Conservation (phyloP, 345 rosid species). For the Lepidium africanum region DNA sequence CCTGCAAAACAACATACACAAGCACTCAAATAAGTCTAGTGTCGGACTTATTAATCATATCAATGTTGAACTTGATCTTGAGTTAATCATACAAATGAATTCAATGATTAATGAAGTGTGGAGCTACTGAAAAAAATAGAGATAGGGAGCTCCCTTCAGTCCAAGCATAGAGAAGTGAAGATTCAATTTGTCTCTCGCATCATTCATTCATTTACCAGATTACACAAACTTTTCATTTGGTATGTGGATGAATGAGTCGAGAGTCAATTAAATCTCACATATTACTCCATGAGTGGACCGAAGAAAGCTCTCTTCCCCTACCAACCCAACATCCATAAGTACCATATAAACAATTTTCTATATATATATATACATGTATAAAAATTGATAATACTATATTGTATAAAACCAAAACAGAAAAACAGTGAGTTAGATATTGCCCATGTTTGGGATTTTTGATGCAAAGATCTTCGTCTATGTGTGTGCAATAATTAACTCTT, state of each 20-base stretch:
- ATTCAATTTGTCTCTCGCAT: constrained; percentile 29
- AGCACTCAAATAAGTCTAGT: constrained; percentile 4
- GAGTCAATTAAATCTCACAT: constrained; percentile 32
- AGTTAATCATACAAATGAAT: not conserved
- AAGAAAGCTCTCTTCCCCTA: constrained; percentile 33
- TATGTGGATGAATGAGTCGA: constrained; percentile 34
- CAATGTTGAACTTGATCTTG: not conserved
- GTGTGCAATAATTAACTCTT: not conserved
- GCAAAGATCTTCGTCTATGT: not conserved
- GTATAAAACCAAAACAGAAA: constrained; percentile 2
- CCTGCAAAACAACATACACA: constrained; percentile 7
- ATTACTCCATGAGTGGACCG: constrained; percentile 34
- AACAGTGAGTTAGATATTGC: not conserved
- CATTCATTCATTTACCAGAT: constrained; percentile 32
- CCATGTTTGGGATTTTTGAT: not conserved
- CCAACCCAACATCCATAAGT: not conserved
- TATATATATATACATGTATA: not conserved
- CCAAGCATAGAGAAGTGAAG: constrained; percentile 36
- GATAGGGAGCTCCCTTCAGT: constrained; percentile 39
- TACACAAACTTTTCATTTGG: constrained; percentile 5
- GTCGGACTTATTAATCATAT: not conserved
- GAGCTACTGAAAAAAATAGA: not conserved
- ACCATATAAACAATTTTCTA: not conserved
- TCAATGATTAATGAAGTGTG: not conserved
- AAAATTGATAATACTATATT: not conserved